phyloP scores from a whole-genome alignment of 2,329 filamentous ascomycete genomes.

The Colletotrichum tofieldiae region DNA sequence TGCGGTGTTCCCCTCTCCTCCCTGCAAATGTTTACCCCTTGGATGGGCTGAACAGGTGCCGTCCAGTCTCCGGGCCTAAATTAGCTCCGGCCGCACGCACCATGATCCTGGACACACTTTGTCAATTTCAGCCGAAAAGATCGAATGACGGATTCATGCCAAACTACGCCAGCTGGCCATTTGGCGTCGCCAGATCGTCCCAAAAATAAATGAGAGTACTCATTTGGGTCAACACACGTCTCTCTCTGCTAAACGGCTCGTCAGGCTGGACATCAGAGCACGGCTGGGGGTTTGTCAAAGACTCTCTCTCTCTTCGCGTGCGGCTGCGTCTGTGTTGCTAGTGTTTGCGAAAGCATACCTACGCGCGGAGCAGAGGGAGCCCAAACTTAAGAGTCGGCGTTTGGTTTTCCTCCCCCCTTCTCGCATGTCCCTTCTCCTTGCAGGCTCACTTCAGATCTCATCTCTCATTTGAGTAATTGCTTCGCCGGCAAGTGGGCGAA shows the following conservation, averaged over 20 bases:
- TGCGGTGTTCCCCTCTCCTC: conserved; percentile 14
- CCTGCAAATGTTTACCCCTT: background rate
- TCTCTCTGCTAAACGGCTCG: conserved; percentile 15
- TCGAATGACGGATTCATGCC: conserved; percentile 33
- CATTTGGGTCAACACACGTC: conserved; percentile 7
- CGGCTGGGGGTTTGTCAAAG: background rate
- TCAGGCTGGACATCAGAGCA: conserved; percentile 18
- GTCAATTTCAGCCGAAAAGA: background rate
- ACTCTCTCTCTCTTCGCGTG: background rate
- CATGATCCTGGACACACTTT: background rate
- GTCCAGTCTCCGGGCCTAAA: background rate
- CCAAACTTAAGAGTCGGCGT: background rate
- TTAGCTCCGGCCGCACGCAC: background rate
- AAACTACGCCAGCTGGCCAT: background rate
- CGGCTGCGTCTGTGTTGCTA: background rate
- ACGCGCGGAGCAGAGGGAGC: background rate
- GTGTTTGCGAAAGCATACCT: background rate
- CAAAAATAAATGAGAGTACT: conserved; percentile 28
- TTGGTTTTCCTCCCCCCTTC: background rate
- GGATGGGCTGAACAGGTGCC: background rate
- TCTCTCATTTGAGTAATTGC: conserved; percentile 20
- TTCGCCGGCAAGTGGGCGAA: conserved; percentile 17
- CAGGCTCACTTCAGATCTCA: background rate
- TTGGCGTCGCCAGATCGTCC: background rate
- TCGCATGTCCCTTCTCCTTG: background rate